These are phyloP conservation scores for Quercus lobata DNA, from an alignment of 331 rosid genomes.

Conservation along the genomic window DNA sequence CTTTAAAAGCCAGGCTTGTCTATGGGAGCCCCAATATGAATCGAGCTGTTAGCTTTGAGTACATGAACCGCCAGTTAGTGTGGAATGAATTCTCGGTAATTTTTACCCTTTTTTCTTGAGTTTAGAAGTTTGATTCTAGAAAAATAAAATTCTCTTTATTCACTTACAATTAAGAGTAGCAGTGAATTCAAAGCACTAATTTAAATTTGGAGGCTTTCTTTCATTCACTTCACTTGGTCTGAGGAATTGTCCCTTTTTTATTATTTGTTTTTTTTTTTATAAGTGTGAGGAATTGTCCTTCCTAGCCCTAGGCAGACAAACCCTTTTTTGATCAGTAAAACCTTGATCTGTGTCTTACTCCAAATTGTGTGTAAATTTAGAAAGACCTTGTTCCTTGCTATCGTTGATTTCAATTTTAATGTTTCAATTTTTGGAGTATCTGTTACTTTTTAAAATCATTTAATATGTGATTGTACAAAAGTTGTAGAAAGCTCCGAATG, in stretches of 20 bases:
- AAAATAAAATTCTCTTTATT: not conserved
- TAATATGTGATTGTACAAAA: not conserved
- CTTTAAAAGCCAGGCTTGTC: constrained; percentile 87
- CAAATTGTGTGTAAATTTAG: not conserved
- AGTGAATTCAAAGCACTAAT: not conserved
- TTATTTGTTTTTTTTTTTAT: no score
- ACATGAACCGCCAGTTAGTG: constrained; percentile 96
- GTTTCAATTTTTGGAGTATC: not conserved
- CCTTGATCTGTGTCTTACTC: not conserved
- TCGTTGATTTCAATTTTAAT: not conserved
- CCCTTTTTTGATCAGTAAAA: not conserved
- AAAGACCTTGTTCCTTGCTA: not conserved
- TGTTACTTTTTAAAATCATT: not conserved
- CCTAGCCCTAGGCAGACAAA: not conserved
- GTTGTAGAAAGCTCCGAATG: not conserved
- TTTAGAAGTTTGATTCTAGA: not conserved
- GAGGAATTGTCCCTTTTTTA: not conserved
- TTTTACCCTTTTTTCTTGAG: constrained; percentile 10
- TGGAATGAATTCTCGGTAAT: constrained; percentile 98
- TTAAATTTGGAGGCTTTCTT: not conserved
- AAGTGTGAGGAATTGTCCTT: not conserved
- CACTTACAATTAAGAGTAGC: not conserved
- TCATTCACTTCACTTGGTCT: not conserved
- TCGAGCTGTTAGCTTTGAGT: constrained; percentile 97
- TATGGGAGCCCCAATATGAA: constrained; percentile 97